Evolutionary conservation across 441 rosid genomes (phyloP).

Genomic region (Geranium incanum): DNA sequence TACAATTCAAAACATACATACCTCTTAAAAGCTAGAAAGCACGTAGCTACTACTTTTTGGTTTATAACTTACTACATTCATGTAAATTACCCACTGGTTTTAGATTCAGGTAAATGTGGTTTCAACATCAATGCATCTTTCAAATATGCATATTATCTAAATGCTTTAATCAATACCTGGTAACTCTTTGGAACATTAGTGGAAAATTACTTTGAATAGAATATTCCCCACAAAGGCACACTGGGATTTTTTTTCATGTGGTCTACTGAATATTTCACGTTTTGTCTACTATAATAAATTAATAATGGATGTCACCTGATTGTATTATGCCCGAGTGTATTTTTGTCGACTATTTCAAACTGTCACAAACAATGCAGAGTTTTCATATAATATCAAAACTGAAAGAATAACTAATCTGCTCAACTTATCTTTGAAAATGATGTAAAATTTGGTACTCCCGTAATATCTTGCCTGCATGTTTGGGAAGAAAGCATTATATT

Average conservation of each 20-base stretch:
- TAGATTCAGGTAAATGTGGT: conserved; percentile 7
- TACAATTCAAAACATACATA: not conserved
- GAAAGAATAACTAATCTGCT: not conserved
- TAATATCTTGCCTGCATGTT: not conserved
- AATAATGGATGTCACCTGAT: not conserved
- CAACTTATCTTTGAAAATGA: not conserved
- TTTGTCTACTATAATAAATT: not conserved
- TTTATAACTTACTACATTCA: not conserved
- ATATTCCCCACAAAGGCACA: not conserved
- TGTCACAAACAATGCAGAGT: not conserved
- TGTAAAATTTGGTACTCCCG: not conserved
- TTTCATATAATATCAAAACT: not conserved
- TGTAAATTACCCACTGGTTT: not conserved
- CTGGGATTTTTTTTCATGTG: not conserved
- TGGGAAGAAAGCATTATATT: not conserved
- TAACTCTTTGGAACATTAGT: not conserved
- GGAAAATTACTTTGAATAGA: not conserved
- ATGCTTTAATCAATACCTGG: not conserved
- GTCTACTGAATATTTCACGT: not conserved
- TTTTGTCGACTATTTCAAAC: not conserved
- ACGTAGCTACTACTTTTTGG: not conserved
- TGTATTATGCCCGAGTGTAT: not conserved
- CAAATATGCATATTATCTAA: not conserved
- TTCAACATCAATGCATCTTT: not conserved
- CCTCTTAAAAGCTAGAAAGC: not conserved